Evolutionary conservation across 2,329 filamentous ascomycete species (phyloP).

Genomic region (Xylaria sp.): DNA sequence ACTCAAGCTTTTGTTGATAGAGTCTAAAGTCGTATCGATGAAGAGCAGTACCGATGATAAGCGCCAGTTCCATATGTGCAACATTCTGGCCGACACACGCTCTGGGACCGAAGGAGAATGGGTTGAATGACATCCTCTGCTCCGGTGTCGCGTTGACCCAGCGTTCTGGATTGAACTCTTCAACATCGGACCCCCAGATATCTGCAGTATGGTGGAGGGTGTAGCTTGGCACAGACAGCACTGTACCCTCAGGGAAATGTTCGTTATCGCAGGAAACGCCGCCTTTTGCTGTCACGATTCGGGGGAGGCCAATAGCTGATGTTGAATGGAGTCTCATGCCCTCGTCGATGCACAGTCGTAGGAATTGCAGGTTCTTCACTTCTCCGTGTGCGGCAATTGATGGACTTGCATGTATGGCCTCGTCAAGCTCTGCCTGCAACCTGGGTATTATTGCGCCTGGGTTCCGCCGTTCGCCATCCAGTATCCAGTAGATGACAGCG

Average conservation of each 20-base stretch:
- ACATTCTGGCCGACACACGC: slow-evolving; percentile 33
- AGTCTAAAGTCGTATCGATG: slow-evolving; percentile 31
- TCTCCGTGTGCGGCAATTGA: slow-evolving; percentile 26
- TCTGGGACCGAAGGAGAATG: slow-evolving; percentile 32
- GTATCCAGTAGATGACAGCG: slow-evolving; percentile 34
- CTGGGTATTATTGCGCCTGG: slow-evolving; percentile 22
- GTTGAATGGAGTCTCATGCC: slow-evolving; percentile 32
- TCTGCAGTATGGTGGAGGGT: slow-evolving; percentile 29
- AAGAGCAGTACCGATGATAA: slow-evolving; percentile 34
- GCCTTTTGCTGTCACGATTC: slow-evolving; percentile 22
- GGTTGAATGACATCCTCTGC: slow-evolving; percentile 32
- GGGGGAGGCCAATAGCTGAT: slow-evolving; percentile 29
- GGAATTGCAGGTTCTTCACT: slow-evolving; percentile 31
- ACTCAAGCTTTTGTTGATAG: slow-evolving; percentile 29
- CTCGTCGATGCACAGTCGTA: slow-evolving; percentile 34
- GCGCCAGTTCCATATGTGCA: slow-evolving; percentile 30
- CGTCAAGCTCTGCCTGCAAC: slow-evolving; percentile 33
- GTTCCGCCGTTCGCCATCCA: slow-evolving; percentile 30
- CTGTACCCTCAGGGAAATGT: slow-evolving; percentile 33
- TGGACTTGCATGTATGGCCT: slow-evolving; percentile 8
- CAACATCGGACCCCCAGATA: slow-evolving; percentile 32
- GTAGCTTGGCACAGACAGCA: slow-evolving; percentile 31
- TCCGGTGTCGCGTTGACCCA: slow-evolving; percentile 25
- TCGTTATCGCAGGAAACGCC: slow-evolving; percentile 24
- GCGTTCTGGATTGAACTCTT: slow-evolving; percentile 31